phyloP scores from a whole-genome alignment of 2,329 filamentous ascomycete species.

The Phialemonium atrogriseum region DNA sequence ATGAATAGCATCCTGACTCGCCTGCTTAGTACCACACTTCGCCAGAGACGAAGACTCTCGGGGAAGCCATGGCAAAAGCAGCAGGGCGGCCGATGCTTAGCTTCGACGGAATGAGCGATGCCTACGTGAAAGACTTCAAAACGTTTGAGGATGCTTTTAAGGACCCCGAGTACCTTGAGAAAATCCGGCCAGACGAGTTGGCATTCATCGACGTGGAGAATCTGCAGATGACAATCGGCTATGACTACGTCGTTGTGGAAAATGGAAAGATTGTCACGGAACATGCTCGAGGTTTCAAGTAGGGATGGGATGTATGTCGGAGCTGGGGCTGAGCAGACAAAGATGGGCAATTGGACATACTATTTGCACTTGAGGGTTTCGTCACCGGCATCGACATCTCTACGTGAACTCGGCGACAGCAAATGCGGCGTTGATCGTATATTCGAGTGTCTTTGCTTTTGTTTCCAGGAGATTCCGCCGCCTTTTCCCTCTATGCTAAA shows the following conservation, averaged over 20 bases:
- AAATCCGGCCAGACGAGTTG: constrained; percentile 1
- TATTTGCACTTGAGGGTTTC: too few species aligned
- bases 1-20: too few species aligned
- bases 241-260: constrained; percentile 1
- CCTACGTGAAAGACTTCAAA: neutral
- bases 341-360: too few species aligned
- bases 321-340: too few species aligned
- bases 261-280: constrained; percentile 1
- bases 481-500: too few species aligned
- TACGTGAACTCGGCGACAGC: too few species aligned
- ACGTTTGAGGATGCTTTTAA: constrained; percentile 1
- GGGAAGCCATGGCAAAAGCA: neutral
- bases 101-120: constrained; percentile 1
- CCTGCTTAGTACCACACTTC: constrained; percentile 3
- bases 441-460: too few species aligned
- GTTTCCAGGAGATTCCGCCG: too few species aligned
- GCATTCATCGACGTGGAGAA: constrained; percentile 1
- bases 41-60: neutral
- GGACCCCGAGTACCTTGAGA: constrained; percentile 2
- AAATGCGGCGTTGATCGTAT: too few species aligned
- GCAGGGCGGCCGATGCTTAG: neutral
- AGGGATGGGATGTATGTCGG: too few species aligned
- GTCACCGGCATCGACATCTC: too few species aligned
- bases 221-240: neutral
- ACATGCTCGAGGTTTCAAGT: neutral